Percentiles rank a stretch among this genome's conserved stretches.
These are phyloP conservation scores for Anethum foeniculum DNA, from an alignment of 140 eudicot genomes.

Conservation along the genomic window DNA sequence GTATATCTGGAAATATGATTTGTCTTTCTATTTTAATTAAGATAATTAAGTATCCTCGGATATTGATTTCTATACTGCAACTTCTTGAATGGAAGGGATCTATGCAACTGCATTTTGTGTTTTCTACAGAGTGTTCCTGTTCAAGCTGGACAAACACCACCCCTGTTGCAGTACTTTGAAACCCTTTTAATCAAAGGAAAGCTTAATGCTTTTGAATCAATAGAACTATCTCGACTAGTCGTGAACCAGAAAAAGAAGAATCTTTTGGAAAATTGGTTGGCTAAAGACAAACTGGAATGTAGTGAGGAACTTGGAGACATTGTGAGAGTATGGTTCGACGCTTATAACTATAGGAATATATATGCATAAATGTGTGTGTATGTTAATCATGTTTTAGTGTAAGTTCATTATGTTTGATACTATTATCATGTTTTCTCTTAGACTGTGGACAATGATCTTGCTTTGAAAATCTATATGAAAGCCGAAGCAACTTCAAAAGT, in stretches of 20 bases:
- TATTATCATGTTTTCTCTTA: slow-evolving; percentile 18
- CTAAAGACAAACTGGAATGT: slow-evolving; percentile 92
- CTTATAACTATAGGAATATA: background rate
- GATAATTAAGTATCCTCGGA: too few species aligned
- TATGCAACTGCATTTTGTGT: background rate
- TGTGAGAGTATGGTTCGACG: slow-evolving; percentile 55
- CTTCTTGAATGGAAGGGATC: background rate
- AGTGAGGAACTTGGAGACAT: slow-evolving; percentile 98
- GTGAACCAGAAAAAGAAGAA: slow-evolving; percentile 95
- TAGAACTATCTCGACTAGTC: slow-evolving; percentile 89
- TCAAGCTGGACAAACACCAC: slow-evolving; percentile 98
- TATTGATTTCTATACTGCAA: background rate
- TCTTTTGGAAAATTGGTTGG: slow-evolving; percentile 90
- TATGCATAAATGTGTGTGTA: background rate
- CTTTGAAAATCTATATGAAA: slow-evolving; percentile 80
- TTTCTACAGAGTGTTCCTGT: slow-evolving; percentile 89
- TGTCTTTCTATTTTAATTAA: too few species aligned
- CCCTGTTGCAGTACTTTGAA: slow-evolving; percentile 89
- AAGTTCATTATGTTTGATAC: background rate
- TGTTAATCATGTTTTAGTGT: background rate
- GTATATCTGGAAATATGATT: background rate
- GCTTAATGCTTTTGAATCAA: slow-evolving; percentile 85
- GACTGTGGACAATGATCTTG: slow-evolving; percentile 98
- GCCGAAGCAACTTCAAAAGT: slow-evolving; percentile 98
- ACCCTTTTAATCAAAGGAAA: slow-evolving; percentile 80